Evolutionary conservation across 2,329 filamentous ascomycete species (phyloP).

Genomic region (Cladosporium phlei): DNA sequence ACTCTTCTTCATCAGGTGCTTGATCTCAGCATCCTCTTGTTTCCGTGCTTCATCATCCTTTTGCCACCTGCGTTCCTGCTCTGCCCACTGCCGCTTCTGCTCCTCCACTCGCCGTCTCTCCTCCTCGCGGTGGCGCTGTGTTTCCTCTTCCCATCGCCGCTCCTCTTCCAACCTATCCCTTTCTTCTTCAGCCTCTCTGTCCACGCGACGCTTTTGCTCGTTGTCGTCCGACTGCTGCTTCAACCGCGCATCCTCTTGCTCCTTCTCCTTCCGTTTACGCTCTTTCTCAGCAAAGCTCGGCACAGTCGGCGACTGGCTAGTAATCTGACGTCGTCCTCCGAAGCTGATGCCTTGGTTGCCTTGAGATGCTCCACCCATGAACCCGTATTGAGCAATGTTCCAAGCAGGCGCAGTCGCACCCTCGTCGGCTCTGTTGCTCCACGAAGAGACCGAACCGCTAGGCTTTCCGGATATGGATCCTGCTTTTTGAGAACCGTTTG

Average conservation of each 20-base stretch:
- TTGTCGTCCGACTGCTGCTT: conserved; percentile 49
- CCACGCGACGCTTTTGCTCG: conserved; percentile 44
- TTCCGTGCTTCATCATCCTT: conserved; percentile 67
- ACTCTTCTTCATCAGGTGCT: conserved; percentile 56
- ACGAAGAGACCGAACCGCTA: conserved; percentile 67
- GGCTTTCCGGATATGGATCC: conserved; percentile 41
- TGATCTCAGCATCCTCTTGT: conserved; percentile 68
- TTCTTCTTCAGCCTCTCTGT: conserved; percentile 59
- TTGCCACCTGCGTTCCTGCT: conserved; percentile 72
- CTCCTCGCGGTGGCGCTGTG: conserved; percentile 54
- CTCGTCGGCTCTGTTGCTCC: conserved; percentile 83
- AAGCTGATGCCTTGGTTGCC: conserved; percentile 92
- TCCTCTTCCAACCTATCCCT: conserved; percentile 60
- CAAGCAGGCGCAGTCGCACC: conserved; percentile 79
- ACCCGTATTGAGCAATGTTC: conserved; percentile 98
- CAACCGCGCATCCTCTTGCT: conserved; percentile 50
- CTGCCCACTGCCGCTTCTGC: conserved; percentile 70
- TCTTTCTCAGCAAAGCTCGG: conserved; percentile 83
- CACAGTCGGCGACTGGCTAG: conserved; percentile 70
- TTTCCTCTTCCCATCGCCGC: conserved; percentile 62
- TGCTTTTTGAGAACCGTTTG: conserved; percentile 56
- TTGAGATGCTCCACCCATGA: conserved; percentile 95
- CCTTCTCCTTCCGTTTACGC: conserved; percentile 55
- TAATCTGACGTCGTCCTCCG: conserved; percentile 88
- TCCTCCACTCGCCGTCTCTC: conserved; percentile 58